These are phyloP conservation scores for Neofusicoccum sp. DNA, from an alignment of 2,329 filamentous ascomycete species.

Conservation along the genomic window DNA sequence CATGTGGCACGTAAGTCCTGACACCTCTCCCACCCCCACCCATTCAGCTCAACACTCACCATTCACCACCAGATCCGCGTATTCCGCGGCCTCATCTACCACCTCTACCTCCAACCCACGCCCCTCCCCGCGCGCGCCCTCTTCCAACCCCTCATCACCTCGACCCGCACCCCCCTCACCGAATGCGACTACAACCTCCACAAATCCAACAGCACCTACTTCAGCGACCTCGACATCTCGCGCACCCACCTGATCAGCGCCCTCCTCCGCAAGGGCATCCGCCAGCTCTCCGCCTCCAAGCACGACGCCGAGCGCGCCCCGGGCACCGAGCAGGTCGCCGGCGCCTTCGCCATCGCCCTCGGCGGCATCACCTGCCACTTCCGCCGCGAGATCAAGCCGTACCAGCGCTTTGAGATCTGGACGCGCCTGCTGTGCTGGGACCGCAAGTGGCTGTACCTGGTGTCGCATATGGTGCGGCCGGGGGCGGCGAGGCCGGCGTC, in stretches of 20 bases:
- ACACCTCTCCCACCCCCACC: neutral
- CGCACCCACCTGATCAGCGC: conserved; percentile 74
- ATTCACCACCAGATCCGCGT: conserved; percentile 41
- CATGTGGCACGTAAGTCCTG: conserved; percentile 67
- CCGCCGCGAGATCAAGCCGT: conserved; percentile 47
- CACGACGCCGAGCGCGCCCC: neutral
- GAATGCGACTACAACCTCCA: conserved; percentile 87
- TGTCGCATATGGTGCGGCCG: conserved; percentile 48
- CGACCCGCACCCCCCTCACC: conserved; percentile 64
- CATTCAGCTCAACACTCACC: neutral
- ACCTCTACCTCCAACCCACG: conserved; percentile 46
- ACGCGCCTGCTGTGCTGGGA: conserved; percentile 50
- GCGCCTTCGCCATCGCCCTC: conserved; percentile 41
- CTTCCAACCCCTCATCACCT: conserved; percentile 69
- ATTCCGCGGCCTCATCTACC: conserved; percentile 46
- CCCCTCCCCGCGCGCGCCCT: conserved; percentile 58
- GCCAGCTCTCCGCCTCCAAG: neutral
- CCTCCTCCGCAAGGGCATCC: conserved; percentile 46
- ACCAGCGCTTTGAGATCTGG: conserved; percentile 48
- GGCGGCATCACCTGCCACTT: conserved; percentile 50
- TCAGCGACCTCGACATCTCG: conserved; percentile 78
- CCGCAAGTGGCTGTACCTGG: conserved; percentile 51
- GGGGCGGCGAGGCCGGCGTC: conserved; percentile 41
- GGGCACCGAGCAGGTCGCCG: conserved; percentile 17
- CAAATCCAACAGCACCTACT: conserved; percentile 84